Base-by-base conservation (phyloP, 129 eudicot species). In the Deinandra increscens region DNA sequence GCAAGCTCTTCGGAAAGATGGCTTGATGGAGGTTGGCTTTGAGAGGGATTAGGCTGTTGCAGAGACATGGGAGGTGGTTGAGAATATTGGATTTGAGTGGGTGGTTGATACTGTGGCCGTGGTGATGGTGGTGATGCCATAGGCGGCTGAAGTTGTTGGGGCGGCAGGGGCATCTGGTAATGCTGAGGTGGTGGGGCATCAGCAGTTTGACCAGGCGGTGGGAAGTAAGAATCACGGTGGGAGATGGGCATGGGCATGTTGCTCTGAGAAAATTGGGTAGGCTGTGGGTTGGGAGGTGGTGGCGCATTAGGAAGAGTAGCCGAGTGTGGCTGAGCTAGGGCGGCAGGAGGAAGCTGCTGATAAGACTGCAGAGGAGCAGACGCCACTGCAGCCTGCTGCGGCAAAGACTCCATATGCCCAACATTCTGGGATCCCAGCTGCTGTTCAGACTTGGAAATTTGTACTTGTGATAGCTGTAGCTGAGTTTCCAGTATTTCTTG, bases 401-500 rank as follows among this genome's bases (percentile, higher is more conserved):
- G 82, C 58, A 55, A 13, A 62, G 81, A 15, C 19, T 72, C 88
- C 42, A 71, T 60, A 64, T 75, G 84, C 2, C 65, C 50, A 5
- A 80, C 17, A 19, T 49, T 80, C 6, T 65, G 87, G 60, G 60
- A 61, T 50, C 84, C 88, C 0, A 79, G 38, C 51, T 70, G 78
- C 50, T 80, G 81, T 12, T 84, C 96, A 4, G 46, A 58, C 80
- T 89, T 84, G 4, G 98, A 72, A 43, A 81, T 68, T 74, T 86
- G 84, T 14, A 87, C 81, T 76, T 84, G 84, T 14, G 89, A 79
- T 3, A 92, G 88, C 75, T 84, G 86, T 64, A 88, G 76, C 34
- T 89, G 90, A 65, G 89, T 84, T 59, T 92, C 91, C 33, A 92
- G 55, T 43, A 89, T 85, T 63, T 92, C 98, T 78, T 92, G 98